phyloP scores from a whole-genome alignment of 768 basidiomycete genomes.

The Termitomyces sp. region DNA sequence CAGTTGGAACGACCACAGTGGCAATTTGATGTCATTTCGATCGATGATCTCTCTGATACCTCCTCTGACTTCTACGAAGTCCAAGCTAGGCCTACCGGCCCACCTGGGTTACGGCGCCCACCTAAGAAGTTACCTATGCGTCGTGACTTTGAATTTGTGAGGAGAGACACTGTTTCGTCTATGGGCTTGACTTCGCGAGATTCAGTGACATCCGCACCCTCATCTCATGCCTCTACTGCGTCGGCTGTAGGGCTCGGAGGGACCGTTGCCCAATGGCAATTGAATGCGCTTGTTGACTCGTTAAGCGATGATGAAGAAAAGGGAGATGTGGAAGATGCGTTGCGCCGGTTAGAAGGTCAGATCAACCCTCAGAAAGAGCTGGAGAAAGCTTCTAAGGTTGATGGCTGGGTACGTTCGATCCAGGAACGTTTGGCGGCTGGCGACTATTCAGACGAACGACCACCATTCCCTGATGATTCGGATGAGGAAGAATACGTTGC shows the following conservation, averaged over 20 bases:
- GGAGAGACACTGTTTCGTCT: conserved; percentile 71
- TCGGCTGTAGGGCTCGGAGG: conserved; percentile 36
- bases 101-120: conserved; percentile 49
- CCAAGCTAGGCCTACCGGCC: conserved; percentile 27
- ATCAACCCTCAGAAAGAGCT: conserved; percentile 69
- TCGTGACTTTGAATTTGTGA: conserved; percentile 77
- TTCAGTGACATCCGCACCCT: conserved; percentile 45
- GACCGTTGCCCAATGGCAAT: conserved; percentile 74
- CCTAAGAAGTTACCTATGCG: conserved; percentile 63
- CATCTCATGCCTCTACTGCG: conserved; percentile 35
- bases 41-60: conserved; percentile 77
- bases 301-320: conserved; percentile 68
- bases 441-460: conserved; percentile 57
- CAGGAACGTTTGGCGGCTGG: conserved; percentile 60
- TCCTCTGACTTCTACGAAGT: conserved; percentile 48
- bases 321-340: conserved; percentile 79
- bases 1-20: conserved; percentile 38
- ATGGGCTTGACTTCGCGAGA: conserved; percentile 66
- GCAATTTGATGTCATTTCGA: conserved; percentile 68
- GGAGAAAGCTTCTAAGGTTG: conserved; percentile 71
- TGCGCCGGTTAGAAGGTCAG: conserved; percentile 78
- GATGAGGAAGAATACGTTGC: conserved; percentile 22
- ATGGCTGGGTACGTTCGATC: conserved; percentile 75
- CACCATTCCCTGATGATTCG: conserved; percentile 46
- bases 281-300: conserved; percentile 71